Percentiles rank a stretch among this genome's conserved stretches.
Evolutionary conservation across 345 rosid species (phyloP).

Genomic region (Camelina neglecta): DNA sequence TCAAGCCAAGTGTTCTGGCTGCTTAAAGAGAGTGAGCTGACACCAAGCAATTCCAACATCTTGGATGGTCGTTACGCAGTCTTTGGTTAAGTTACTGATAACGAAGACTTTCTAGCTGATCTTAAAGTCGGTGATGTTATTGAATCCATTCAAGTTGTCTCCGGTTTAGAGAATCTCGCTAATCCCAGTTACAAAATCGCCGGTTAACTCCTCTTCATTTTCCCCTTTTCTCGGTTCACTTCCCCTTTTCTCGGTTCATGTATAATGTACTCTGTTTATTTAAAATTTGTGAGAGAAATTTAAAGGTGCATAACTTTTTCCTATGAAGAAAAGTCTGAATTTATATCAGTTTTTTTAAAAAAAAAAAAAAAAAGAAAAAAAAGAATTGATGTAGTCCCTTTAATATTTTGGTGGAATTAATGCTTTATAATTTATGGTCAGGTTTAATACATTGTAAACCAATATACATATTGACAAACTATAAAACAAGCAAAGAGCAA

Average conservation of each 20-base stretch:
- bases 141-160: slow-evolving; percentile 86
- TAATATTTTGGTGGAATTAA: neutral
- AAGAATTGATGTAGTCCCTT: neutral
- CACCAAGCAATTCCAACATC: slow-evolving; percentile 94
- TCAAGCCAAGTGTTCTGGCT: slow-evolving; percentile 98
- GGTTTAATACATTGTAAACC: neutral
- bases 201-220: slow-evolving; percentile 55
- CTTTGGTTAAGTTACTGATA: slow-evolving; percentile 88
- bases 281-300: slow-evolving; percentile 14
- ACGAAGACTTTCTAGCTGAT: slow-evolving; percentile 89
- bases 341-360: neutral
- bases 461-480: neutral
- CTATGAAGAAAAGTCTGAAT: neutral
- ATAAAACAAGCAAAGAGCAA: neutral
- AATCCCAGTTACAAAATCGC: slow-evolving; percentile 98
- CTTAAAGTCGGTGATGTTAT: slow-evolving; percentile 95
- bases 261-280: slow-evolving; percentile 3
- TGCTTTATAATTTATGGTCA: neutral
- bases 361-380: neutral
- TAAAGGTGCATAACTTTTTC: slow-evolving; percentile 5
- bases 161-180: slow-evolving; percentile 87
- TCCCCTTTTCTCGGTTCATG: slow-evolving; percentile 7
- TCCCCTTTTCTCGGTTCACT: too few relatives aligned
- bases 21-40: slow-evolving; percentile 95
- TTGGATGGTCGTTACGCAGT: slow-evolving; percentile 98